A percentile compares a stretch with the other conserved stretches of the same genome.
These are phyloP conservation scores for Alternaria brassicicola DNA, from an alignment of 2,329 filamentous ascomycete genomes.

Conservation along the genomic window DNA sequence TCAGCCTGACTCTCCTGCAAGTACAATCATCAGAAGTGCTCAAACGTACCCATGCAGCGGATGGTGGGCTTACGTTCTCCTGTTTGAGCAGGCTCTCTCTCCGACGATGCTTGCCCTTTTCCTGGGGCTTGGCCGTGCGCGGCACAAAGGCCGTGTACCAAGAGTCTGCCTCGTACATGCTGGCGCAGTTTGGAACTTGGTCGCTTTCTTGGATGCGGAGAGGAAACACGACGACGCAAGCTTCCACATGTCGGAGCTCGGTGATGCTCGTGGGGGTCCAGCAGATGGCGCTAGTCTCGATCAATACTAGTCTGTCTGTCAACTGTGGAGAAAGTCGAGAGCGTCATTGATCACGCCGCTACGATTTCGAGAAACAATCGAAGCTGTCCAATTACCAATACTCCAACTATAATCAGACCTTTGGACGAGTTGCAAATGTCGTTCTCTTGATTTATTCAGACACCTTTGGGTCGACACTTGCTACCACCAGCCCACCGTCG, in stretches of 20 bases:
- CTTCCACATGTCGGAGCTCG: constrained; percentile 14
- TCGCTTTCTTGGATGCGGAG: neutral
- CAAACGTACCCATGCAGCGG: constrained; percentile 43
- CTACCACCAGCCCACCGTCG: neutral
- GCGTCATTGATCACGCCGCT: constrained; percentile 18
- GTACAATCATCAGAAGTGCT: constrained; percentile 49
- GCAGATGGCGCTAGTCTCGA: neutral
- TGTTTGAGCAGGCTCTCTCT: constrained; percentile 70
- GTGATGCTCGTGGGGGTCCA: constrained; percentile 9
- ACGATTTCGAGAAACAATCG: constrained; percentile 15
- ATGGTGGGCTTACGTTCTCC: constrained; percentile 54
- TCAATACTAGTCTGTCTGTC: neutral
- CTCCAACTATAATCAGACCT: constrained; percentile 9
- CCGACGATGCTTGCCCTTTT: constrained; percentile 62
- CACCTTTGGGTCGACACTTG: constrained; percentile 4
- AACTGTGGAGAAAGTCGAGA: constrained; percentile 16
- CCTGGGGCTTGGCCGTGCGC: constrained; percentile 56
- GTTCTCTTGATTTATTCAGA: constrained; percentile 16
- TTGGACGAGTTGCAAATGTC: constrained; percentile 17
- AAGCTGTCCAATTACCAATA: constrained; percentile 20
- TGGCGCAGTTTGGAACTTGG: neutral
- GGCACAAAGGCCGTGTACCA: constrained; percentile 79
- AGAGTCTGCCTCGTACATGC: constrained; percentile 77
- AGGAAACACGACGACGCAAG: constrained; percentile 4
- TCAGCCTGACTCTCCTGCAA: constrained; percentile 62